Conservation (phyloP, 345 rosid genomes). For the Gossypium bickii region DNA sequence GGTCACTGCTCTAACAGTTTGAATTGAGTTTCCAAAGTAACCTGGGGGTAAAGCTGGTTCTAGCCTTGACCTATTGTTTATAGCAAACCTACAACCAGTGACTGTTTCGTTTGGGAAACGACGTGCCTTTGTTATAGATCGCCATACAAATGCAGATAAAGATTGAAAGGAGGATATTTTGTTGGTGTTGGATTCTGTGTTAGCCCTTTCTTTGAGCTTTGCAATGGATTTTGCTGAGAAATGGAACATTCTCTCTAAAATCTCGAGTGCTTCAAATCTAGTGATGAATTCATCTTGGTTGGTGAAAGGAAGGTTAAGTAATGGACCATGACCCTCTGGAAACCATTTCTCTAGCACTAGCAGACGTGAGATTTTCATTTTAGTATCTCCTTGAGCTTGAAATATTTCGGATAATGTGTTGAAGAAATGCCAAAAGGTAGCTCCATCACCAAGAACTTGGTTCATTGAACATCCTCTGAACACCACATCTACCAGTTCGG, state of each 20-base stretch:
- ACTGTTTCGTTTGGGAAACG: too few species aligned
- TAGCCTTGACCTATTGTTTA: too few species aligned
- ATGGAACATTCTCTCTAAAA: conserved; percentile 54
- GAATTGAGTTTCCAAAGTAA: too few species aligned
- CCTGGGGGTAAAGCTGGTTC: too few species aligned
- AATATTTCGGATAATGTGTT: conserved; percentile 58
- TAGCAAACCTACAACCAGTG: too few species aligned
- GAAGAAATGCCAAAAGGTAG: conserved; percentile 64
- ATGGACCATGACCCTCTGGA: conserved; percentile 41
- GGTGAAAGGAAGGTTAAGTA: conserved; percentile 42
- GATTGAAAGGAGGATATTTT: too few species aligned
- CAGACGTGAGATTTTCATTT: conserved; percentile 32
- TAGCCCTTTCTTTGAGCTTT: too few species aligned
- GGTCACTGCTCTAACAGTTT: too few species aligned
- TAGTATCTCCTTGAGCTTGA: conserved; percentile 27
- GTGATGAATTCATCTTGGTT: conserved; percentile 45
- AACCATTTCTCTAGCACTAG: conserved; percentile 49
- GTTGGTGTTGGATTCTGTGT: too few species aligned
- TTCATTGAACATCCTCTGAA: conserved; percentile 19
- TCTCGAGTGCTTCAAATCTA: conserved; percentile 35
- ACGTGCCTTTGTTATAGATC: too few species aligned
- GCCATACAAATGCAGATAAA: too few species aligned
- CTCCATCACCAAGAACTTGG: conserved; percentile 57
- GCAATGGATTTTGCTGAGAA: conserved; percentile 22
- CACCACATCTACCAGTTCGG: conserved; percentile 49